Base-by-base conservation (phyloP, 441 rosid genomes). In the Dalechampia spathulata region DNA sequence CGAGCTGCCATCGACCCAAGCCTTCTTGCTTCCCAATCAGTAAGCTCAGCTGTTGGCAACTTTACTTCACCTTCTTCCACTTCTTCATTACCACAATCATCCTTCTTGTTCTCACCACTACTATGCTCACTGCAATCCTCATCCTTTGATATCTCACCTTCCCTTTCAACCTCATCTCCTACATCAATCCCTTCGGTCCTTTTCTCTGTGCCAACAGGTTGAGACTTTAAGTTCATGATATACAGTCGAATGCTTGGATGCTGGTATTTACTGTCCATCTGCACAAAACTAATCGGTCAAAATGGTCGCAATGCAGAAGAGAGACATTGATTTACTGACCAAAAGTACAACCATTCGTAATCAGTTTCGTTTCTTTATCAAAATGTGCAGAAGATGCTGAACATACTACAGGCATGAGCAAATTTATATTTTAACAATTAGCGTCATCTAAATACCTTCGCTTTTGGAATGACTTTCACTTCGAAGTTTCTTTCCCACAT, bases 1-100 rank as follows among this genome's bases (percentile, higher is more conserved):
- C 96, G 82, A 19, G 99, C 99, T 44, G 99, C 96, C 78, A 83
- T 75, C n/a, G 89, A 79, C 30, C 99, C 99, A 26, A 78, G 79
- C 70, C 99, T 80, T 73, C 99, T 83, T 46, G 83, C 78, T 65
- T 92, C 96, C 99, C 99, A 92, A 37, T 86, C 94, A 20, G 80
- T 83, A 50, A 88, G 83, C 66, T 78, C 62, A 22, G 73, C 82
- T 1, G 62, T 64, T 8, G 73, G 77, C 40, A 73, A 61, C 64
- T 64, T 72, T 32, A 54, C 71, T 38, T 57, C 30, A 54, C 76
- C 75, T 49, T 70, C 73, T 55, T 55, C 51, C 9, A 71, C 68
- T 43, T 36, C 56, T 60, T 55, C 65, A 55, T 57, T 25, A 42
- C 53, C 49, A 41, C 49, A 55, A 60, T 61, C 62, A 21, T 61